Percentiles rank a stretch among this genome's conserved stretches.
Conservation (phyloP, 2,329 filamentous ascomycete species). For the Colletotrichum sp. region DNA sequence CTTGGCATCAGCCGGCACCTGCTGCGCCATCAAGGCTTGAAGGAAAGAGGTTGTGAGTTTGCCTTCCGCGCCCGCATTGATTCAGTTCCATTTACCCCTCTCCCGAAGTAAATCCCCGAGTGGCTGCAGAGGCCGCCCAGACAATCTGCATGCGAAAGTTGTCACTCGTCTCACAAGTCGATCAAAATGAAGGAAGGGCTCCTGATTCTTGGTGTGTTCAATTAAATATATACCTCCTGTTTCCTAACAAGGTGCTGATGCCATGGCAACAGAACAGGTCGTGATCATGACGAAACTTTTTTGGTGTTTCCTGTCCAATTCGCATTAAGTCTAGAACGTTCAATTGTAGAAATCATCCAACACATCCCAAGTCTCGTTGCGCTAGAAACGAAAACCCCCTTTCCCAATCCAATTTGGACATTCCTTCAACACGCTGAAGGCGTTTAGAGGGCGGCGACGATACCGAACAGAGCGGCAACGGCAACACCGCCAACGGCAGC, state of each 20-base stretch:
- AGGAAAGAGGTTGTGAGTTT: not conserved
- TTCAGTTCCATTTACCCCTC: not conserved
- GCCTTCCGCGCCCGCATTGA: not conserved
- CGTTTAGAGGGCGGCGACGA: conserved; percentile 11
- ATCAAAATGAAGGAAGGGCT: not conserved
- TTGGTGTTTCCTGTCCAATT: not conserved
- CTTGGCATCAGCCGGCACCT: not conserved
- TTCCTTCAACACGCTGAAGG: too few relatives aligned
- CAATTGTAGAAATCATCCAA: not conserved
- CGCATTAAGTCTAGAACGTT: conserved; percentile 1
- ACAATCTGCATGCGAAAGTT: not conserved
- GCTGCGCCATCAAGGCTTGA: not conserved
- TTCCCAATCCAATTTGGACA: not conserved
- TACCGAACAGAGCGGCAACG: conserved; percentile 8
- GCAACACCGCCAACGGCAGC: conserved; percentile 5
- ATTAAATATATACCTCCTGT: conserved; percentile 2
- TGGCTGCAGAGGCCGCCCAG: not conserved
- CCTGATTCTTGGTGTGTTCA: not conserved
- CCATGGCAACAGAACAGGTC: not conserved
- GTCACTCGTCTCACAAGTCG: not conserved
- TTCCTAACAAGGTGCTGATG: not conserved
- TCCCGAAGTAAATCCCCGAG: not conserved
- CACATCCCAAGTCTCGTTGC: not conserved
- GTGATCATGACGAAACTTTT: not conserved
- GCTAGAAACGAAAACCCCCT: not conserved